phyloP scores from a whole-genome alignment of 2,329 filamentous ascomycete genomes.

The Colletotrichum tabaci region DNA sequence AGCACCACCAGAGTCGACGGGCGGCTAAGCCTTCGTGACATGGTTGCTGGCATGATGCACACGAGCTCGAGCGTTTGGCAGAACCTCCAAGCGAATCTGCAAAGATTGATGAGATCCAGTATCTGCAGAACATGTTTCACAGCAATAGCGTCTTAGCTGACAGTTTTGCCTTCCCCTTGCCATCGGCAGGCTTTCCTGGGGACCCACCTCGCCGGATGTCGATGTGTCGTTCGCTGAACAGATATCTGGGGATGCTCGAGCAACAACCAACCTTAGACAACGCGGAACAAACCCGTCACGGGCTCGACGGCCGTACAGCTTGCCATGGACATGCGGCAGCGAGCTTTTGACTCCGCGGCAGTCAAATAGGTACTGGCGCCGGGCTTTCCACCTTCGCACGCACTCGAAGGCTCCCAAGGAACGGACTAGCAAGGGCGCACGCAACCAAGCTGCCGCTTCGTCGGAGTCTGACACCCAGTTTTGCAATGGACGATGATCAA shows the following conservation, averaged over 20 bases:
- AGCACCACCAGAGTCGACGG: background rate
- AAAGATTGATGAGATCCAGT: background rate
- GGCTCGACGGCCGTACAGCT: constrained; percentile 80
- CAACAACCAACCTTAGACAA: constrained; percentile 49
- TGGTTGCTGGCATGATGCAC: constrained; percentile 42
- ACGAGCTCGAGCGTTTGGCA: constrained; percentile 6
- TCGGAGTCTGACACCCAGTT: background rate
- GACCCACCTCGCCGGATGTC: constrained; percentile 30
- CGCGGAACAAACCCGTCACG: constrained; percentile 72
- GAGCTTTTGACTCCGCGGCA: constrained; percentile 45
- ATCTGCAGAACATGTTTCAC: constrained; percentile 44
- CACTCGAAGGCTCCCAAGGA: too few relatives aligned
- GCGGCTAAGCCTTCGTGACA: background rate
- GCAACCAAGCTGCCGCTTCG: background rate
- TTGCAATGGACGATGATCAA: background rate
- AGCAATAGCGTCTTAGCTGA: constrained; percentile 25
- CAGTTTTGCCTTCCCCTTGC: background rate
- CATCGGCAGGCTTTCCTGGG: background rate
- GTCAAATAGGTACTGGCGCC: constrained; percentile 44
- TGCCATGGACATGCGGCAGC: constrained; percentile 73
- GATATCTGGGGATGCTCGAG: constrained; percentile 49
- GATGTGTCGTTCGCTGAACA: constrained; percentile 40
- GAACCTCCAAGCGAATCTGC: constrained; percentile 42
- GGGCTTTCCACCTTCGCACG: background rate
- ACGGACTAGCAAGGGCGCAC: background rate